Conservation (phyloP, 139 green algal species). For the Chlorella sp. region DNA sequence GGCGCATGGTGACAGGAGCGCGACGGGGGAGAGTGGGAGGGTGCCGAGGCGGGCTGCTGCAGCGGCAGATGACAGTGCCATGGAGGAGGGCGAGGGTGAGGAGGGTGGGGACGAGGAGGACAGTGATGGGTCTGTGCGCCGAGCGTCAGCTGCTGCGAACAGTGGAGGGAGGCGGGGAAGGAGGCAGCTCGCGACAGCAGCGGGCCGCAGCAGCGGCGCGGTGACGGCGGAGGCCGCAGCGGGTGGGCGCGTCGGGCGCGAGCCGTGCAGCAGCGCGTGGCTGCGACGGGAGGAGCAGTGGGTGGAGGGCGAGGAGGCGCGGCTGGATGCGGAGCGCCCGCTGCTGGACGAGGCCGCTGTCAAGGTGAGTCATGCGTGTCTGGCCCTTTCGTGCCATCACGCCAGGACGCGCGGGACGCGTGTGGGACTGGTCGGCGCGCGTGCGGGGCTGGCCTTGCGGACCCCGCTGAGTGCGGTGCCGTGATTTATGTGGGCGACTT, state of each 20-base stretch:
- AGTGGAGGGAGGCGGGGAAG: neutral
- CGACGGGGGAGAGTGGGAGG: too few relatives aligned
- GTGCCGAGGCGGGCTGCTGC: neutral
- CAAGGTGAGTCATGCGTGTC: neutral
- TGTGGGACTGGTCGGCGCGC: neutral
- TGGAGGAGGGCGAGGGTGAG: neutral
- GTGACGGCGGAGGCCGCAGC: too few relatives aligned
- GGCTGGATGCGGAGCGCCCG: neutral
- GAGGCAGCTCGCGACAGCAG: neutral
- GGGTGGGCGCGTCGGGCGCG: too few relatives aligned
- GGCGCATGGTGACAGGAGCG: too few relatives aligned
- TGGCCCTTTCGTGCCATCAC: neutral
- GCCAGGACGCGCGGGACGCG: too few relatives aligned
- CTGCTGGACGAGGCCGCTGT: neutral
- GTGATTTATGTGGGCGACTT: neutral
- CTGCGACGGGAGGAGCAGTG: neutral
- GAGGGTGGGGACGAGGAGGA: neutral
- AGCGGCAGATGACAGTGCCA: neutral
- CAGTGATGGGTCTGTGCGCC: too few relatives aligned
- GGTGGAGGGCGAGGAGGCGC: neutral
- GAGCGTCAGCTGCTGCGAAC: too few relatives aligned
- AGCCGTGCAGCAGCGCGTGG: neutral
- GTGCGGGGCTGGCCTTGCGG: neutral
- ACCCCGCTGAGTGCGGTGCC: neutral
- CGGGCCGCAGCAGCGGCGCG: neutral